Percentiles rank a stretch among this genome's conserved stretches.
phyloP scores from a whole-genome alignment of 345 rosid species.

The Atalantia buxifolia region DNA sequence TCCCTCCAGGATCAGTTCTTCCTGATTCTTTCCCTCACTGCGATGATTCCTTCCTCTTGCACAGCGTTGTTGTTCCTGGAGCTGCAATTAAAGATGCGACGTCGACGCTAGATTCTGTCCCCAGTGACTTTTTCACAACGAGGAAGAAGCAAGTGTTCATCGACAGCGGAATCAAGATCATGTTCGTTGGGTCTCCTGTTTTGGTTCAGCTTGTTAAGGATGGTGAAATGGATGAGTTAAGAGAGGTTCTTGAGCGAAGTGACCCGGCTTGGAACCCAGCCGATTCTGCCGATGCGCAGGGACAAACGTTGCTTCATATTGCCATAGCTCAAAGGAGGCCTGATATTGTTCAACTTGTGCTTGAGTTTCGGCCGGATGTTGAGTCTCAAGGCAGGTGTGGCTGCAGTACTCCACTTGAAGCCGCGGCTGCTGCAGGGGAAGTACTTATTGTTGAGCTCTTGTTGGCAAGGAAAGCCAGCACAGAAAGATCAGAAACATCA shows the following conservation, averaged over 20 bases:
- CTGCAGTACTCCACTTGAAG: conserved; percentile 39
- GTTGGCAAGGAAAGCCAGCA: conserved; percentile 43
- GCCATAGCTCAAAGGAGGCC: conserved; percentile 48
- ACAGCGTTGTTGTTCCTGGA: conserved; percentile 64
- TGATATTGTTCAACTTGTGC: conserved; percentile 51
- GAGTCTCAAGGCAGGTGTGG: conserved; percentile 42
- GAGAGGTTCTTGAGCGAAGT: conserved; percentile 54
- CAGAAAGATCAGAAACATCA: conserved; percentile 41
- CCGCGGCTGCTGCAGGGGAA: conserved; percentile 49
- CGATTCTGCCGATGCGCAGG: conserved; percentile 39
- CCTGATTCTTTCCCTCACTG: conserved; percentile 41
- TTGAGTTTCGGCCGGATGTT: conserved; percentile 47
- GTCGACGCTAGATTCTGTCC: conserved; percentile 44
- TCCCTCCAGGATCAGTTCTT: conserved; percentile 27
- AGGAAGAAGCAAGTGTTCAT: conserved; percentile 62
- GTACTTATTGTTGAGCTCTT: conserved; percentile 54
- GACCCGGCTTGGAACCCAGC: conserved; percentile 45
- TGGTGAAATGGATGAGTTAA: conserved; percentile 54
- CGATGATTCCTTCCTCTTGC: conserved; percentile 51
- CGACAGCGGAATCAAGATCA: conserved; percentile 54
- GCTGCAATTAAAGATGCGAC: conserved; percentile 37
- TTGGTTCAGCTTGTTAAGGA: conserved; percentile 44
- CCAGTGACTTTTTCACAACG: conserved; percentile 56
- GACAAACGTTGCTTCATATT: conserved; percentile 50
- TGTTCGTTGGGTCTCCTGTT: conserved; percentile 54